Base-by-base conservation (phyloP, 2,329 filamentous ascomycete genomes). In the Ophiosphaerella narmari region DNA sequence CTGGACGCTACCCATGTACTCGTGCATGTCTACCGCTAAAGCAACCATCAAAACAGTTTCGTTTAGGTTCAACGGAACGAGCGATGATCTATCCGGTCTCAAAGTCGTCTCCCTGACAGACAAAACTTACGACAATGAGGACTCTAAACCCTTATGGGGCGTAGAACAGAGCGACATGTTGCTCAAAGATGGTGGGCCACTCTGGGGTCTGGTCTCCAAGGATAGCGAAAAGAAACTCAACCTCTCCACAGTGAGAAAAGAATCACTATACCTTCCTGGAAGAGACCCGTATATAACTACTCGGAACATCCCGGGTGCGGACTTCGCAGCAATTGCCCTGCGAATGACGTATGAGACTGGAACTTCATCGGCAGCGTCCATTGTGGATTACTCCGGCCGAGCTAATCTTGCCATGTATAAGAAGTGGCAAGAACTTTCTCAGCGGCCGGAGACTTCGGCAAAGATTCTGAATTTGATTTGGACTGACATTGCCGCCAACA, bases 11-110 rank as follows among this genome's bases (percentile, higher is more conserved):
- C 69, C 75, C 0, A 52, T 80, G 1, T 78, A 79, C 48, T 63
- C 67, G 0, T 81, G 78, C 52, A 75, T 77, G 2, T 72, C 69
- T 0, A 60, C 74, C 0, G 54, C 74, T 2, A 74, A 73, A 43
- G 77, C 78, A 3, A 71, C 65, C 1, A 68, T 81, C 48, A 80
- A 80, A 53, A 75, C 72, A 0, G 75, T 78, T 7, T 61, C 62
- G 0, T 79, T 82, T 52, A 38, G 40, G 14, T 55, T 43, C 39
- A 80, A 79, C 50, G 74, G 73, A 3, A 77, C 74, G 0, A 57
- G 66, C 11, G 66, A 60, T 6, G 26, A 11, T 11, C 51, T 80
- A 0, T 56, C 62, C 8, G 63, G 63, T 2, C 59, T 81, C 0
- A 55, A 54, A 1, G 65, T 80, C 2, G 55, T 56, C 1, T 57